phyloP scores from a whole-genome alignment of 2,329 filamentous ascomycete genomes.

The Colletotrichum shisoi region DNA sequence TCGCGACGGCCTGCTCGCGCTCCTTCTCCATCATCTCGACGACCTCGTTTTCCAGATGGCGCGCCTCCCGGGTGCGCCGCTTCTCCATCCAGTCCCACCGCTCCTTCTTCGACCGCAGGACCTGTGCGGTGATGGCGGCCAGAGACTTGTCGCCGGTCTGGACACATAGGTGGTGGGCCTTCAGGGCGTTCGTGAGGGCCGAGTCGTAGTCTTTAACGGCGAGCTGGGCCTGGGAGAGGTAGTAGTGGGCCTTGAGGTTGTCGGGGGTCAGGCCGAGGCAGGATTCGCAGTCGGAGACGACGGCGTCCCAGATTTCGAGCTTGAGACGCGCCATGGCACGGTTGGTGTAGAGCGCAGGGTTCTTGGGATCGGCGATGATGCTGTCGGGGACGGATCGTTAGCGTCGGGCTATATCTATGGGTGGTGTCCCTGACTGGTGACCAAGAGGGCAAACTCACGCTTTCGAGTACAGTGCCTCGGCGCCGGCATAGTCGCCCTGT shows the following conservation, averaged over 20 bases:
- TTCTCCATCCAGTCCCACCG: slow-evolving; percentile 82
- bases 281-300: slow-evolving; percentile 77
- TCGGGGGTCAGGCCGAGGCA: slow-evolving; percentile 72
- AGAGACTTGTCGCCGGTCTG: slow-evolving; percentile 71
- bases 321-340: slow-evolving; percentile 83
- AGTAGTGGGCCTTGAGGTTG: slow-evolving; percentile 84
- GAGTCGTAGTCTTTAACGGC: slow-evolving; percentile 74
- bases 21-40: slow-evolving; percentile 60
- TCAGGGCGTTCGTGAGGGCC: slow-evolving; percentile 73
- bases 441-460: slow-evolving; percentile 59
- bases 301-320: slow-evolving; percentile 75
- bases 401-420: background rate
- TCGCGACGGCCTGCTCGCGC: slow-evolving; percentile 53
- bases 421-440: background rate
- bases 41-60: slow-evolving; percentile 67
- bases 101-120: slow-evolving; percentile 83
- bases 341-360: slow-evolving; percentile 86
- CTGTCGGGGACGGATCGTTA: slow-evolving; percentile 51
- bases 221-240: slow-evolving; percentile 85
- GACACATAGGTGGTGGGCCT: slow-evolving; percentile 76
- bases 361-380: slow-evolving; percentile 78
- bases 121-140: slow-evolving; percentile 73
- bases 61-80: slow-evolving; percentile 62
- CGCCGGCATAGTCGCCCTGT: slow-evolving; percentile 68
- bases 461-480: slow-evolving; percentile 75